Base-by-base conservation (phyloP, 331 rosid species). In the Malus hybrid region DNA sequence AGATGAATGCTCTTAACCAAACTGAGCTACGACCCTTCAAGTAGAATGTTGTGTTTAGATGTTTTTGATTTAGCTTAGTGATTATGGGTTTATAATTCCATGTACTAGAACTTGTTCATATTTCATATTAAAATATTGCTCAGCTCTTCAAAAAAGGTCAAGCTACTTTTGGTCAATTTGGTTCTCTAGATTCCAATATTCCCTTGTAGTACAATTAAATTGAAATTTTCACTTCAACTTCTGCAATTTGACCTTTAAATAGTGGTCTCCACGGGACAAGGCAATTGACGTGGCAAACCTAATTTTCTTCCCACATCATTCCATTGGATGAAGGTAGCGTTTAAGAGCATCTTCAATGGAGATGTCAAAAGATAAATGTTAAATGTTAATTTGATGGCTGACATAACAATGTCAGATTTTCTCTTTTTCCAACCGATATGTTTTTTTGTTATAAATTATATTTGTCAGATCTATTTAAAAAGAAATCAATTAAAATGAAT, bases 91-190 rank as follows among this genome's bases (percentile, higher is more conserved):
- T 46, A 29, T 65, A 59, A 54, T 71, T 64, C 64, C 69, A 10
- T 71, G 74, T 67, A 66, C 50, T 71, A 6, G 20, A 65, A 22
- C 27, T n/a, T 79, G 78, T 28, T 73, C 61, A 31, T 46, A 63
- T 57, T 72, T 9, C n/a, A 56, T 55, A 39, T 16, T 69, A 33
- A 15, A 57, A 57, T 22, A 60, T 29, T 68, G 36, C 22, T 46
- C 71, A 70, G 70, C 77, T 82, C 78, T 56, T 74, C 66, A 70
- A 67, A 73, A 73, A 27, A 46, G 76, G 33, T 64, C 12, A 60
- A 52, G 82, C 56, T 73, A 27, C 67, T 56, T 73, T 77, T 73
- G 84, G 42, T 80, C 66, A 13, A 18, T 60, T 48, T 24, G 24
- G 24, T 24, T 24, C 24, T 24, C 24, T 24, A 24, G 24, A 24